Evolutionary conservation across 169 alveolate genomes (phyloP).

Genomic region (Plasmodium vivax): DNA sequence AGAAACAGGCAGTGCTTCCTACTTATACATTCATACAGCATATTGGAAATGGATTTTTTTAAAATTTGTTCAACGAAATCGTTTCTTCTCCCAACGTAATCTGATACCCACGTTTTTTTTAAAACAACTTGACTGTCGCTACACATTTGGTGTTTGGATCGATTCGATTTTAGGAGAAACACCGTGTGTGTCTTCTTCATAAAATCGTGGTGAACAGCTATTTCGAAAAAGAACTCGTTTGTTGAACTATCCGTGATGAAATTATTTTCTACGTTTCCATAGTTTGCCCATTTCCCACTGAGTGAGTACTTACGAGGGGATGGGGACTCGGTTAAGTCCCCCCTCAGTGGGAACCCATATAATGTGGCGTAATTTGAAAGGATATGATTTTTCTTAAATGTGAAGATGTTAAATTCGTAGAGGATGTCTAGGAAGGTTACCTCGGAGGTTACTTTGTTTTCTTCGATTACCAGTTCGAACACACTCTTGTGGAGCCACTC

Average conservation of each 20-base stretch:
- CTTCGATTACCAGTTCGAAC: conserved; percentile 51
- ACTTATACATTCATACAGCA: conserved; percentile 64
- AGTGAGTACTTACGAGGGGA: conserved; percentile 1
- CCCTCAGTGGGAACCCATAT: neutral
- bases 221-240: conserved; percentile 47
- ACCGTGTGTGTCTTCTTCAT: conserved; percentile 33
- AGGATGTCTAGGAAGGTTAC: conserved; percentile 61
- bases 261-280: neutral
- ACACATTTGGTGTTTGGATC: neutral
- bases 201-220: conserved; percentile 46
- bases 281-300: conserved; percentile 25
- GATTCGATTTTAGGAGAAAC: conserved; percentile 39
- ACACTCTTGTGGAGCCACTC: conserved; percentile 46
- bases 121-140: neutral
- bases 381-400: conserved; percentile 1
- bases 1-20: conserved; percentile 42
- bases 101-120: conserved; percentile 56
- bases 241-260: conserved; percentile 29
- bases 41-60: conserved; percentile 40
- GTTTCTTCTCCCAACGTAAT: conserved; percentile 59
- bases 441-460: conserved; percentile 19
- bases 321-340: neutral
- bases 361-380: neutral
- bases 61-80: conserved; percentile 49
- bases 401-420: conserved; percentile 49